Base-by-base conservation (phyloP, 1,139 yeast genomes). In the Hyphopichia khmerensis region DNA sequence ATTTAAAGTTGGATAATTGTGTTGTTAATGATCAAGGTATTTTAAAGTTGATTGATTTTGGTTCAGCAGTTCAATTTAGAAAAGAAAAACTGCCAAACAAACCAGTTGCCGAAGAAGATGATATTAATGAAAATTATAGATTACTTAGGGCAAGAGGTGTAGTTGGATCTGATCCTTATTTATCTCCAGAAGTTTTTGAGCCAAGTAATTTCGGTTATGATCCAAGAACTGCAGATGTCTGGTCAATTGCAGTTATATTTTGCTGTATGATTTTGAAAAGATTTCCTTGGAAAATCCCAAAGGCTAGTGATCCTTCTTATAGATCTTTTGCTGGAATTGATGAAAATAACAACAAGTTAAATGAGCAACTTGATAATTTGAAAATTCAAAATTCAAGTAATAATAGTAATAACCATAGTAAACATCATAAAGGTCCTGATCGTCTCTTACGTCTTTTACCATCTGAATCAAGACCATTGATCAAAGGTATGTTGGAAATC, bases 251-350 rank as follows among this genome's bases (percentile, higher is more conserved):
- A 1, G 82, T 86, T 14, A 84, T 86, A 43, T 86, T 72, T 55
- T 83, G 87, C 55, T 85, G 93, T 60, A 84, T 86, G 89, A 68
- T 80, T 7, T 65, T 84, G 44, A 76, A 79, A 54, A 66, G 89
- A 50, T 86, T 86, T 60, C 95, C 95, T 1, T 86, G 95, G 95
- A 84, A 84, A 54, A 72, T 82, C 7, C 91, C 93, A 23, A 78
- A 79, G 50, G 62, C 66, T 27, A 64, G 75, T 15, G 90, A 84
- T 54, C 76, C 78, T 30, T 75, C 82, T 56, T 67, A 64, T 69
- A 55, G 77, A 59, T 60, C 73, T 57, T 63, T 63, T 65, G 67
- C 72, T 54, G 62, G 57, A 6, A 40, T 45, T 29, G 40, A 46
- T 40, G 48, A 45, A 32, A 36, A 44, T 21, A 35, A 32, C 17